Conservation (phyloP, 345 rosid genomes). For the Eucalyptus shirleyi region DNA sequence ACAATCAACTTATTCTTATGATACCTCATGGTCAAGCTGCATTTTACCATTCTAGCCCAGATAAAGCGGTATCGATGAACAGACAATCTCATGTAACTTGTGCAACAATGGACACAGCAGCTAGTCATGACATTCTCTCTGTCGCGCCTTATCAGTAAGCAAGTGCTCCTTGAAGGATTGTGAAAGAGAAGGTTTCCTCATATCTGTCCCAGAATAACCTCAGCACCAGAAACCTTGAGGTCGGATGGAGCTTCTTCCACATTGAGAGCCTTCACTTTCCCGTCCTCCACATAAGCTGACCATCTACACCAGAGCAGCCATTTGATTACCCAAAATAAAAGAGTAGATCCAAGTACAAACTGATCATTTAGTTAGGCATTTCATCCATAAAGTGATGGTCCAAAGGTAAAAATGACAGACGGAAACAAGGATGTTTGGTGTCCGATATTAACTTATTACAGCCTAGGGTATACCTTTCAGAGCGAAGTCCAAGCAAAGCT, state of each 20-base stretch:
- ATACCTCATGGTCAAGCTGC: background rate
- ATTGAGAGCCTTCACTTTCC: constrained; percentile 67
- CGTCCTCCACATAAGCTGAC: constrained; percentile 85
- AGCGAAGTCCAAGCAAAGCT: constrained; percentile 82
- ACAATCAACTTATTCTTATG: background rate
- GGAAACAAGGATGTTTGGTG: background rate
- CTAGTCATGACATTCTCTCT: background rate
- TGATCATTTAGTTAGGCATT: background rate
- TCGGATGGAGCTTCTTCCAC: constrained; percentile 88
- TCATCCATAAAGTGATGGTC: background rate
- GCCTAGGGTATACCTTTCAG: constrained; percentile 41
- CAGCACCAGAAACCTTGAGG: constrained; percentile 74
- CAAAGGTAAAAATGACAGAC: background rate
- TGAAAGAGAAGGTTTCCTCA: background rate
- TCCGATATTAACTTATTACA: background rate
- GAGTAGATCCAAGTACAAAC: background rate
- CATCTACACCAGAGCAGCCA: constrained; percentile 26
- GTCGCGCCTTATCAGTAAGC: background rate
- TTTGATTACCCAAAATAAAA: background rate
- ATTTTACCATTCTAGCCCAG: background rate
- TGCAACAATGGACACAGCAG: background rate
- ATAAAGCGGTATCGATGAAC: background rate
- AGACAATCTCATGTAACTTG: background rate
- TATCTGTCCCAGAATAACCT: constrained; percentile 72
- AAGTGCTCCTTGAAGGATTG: background rate